Percentiles rank a stretch among this genome's conserved stretches.
These are phyloP conservation scores for Fraxinus greggii DNA, from an alignment of 305 asterid genomes.

Conservation along the genomic window DNA sequence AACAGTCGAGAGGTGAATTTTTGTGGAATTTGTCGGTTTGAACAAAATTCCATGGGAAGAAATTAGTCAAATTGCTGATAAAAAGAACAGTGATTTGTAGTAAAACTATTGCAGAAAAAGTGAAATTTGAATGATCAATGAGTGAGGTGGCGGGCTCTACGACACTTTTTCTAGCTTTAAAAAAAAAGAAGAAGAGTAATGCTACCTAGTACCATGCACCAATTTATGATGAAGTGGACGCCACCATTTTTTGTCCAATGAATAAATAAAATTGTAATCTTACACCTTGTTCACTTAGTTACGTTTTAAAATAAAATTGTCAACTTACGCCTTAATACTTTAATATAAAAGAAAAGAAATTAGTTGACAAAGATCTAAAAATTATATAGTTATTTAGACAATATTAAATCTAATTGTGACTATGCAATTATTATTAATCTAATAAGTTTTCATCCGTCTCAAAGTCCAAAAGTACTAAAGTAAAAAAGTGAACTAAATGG, in stretches of 20 bases:
- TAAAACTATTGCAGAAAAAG: background rate
- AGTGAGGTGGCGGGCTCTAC: conserved; percentile 36
- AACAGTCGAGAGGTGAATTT: conserved; percentile 34
- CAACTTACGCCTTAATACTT: too few relatives aligned
- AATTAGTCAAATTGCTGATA: background rate
- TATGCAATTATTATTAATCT: background rate
- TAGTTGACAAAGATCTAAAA: background rate
- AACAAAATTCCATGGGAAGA: background rate
- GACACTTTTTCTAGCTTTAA: too few relatives aligned
- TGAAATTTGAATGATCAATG: conserved; percentile 13
- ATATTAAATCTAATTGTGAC: background rate
- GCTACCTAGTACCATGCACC: too few relatives aligned
- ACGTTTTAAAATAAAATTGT: too few relatives aligned
- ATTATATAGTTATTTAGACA: background rate
- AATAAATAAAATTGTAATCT: too few relatives aligned
- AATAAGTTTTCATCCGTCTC: background rate
- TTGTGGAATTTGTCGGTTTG: background rate
- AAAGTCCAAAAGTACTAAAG: background rate
- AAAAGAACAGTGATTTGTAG: background rate
- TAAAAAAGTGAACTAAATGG: background rate
- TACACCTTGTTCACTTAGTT: too few relatives aligned
- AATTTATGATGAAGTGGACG: too few relatives aligned
- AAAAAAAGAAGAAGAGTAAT: background rate
- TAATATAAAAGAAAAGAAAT: background rate
- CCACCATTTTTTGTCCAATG: background rate